Evolutionary conservation across 805 yeast species (phyloP).

Genomic region (Phaffomyces antillensis): DNA sequence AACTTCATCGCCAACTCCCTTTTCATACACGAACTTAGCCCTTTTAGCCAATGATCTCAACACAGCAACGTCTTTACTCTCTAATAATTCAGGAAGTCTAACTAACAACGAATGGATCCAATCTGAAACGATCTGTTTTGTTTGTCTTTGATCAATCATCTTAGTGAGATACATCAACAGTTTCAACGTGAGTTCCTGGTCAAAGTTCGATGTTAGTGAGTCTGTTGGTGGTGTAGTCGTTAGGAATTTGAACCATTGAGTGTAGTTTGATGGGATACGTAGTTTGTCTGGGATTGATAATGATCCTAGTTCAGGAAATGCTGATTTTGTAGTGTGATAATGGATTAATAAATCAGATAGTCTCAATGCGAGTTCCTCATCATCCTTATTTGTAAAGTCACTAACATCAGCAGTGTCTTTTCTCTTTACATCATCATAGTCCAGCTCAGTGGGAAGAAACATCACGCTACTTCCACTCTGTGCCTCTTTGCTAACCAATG

Average conservation of each 20-base stretch:
- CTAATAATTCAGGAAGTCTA: constrained; percentile 12
- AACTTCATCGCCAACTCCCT: constrained; percentile 4
- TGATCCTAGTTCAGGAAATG: constrained; percentile 6
- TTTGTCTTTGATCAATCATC: constrained; percentile 14
- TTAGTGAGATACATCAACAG: constrained; percentile 17
- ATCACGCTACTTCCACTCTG: constrained; percentile 10
- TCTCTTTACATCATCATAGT: constrained; percentile 8
- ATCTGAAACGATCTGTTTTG: constrained; percentile 8
- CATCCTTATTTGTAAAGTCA: neutral
- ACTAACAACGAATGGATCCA: constrained; percentile 18
- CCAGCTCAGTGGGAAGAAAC: constrained; percentile 2
- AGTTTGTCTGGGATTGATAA: constrained; percentile 1
- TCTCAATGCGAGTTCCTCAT: constrained; percentile 1
- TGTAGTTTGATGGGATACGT: constrained; percentile 11
- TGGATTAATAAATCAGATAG: constrained; percentile 1
- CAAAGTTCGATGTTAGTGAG: constrained; percentile 14
- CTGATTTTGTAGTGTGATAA: constrained; percentile 5
- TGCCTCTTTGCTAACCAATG: constrained; percentile 19
- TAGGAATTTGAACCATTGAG: constrained; percentile 18
- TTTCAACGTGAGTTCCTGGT: constrained; percentile 14
- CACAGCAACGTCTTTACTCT: constrained; percentile 12
- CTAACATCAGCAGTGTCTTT: constrained; percentile 5
- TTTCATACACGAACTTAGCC: constrained; percentile 9
- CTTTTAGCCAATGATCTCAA: constrained; percentile 16
- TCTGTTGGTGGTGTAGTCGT: constrained; percentile 11